Evolutionary conservation across 257 asterid species (phyloP), one percentile per base, ranked within the genome.

Genomic region (Linaria vulgaris): DNA sequence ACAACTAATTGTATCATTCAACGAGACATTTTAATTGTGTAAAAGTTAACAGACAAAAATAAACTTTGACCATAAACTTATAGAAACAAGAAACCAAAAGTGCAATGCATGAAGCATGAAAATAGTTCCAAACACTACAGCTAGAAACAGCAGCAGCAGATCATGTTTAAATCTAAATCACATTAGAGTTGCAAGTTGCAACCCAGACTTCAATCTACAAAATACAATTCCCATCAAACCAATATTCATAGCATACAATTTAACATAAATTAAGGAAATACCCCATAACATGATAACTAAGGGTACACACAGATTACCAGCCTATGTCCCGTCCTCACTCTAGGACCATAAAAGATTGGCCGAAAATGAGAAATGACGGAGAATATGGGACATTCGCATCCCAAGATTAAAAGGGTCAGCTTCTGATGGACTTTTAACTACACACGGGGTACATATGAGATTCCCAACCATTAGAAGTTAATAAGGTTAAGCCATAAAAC

Each of bases 331-430:
- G 68, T 73, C 84, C 49, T 62, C 53, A 76, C 68, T 80, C 79
- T 78, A 72, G 65, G 72, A 76, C 87, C 84, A 76, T 49, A 75
- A 83, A 72, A 84, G 69, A 70, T 70, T 63, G 87, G 83, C 41
- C 72, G 46, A 59, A 67, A 49, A 61, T 34, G 72, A 76, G 82
- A 63, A 34, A 69, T 45, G 64, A 72, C 63, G 69, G 83, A 51
- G 47, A 50, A 66, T 23, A 58, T 66, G 61, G 57, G 68, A 77
- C 78, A 73, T 46, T 63, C 57, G 59, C 37, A 67, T 61, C 73
- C 77, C 44, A 67, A 70, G 38, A 63, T 82, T 70, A 74, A 69
- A 72, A 74, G 38, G 67, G 75, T 70, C 82, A 76, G 74, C 74
- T 49, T 63, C 34, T 59, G 64, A 66, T 63, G 62, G 71, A 75